Conservation (phyloP, 2,329 filamentous ascomycete species). For the Aureobasidium sp. region DNA sequence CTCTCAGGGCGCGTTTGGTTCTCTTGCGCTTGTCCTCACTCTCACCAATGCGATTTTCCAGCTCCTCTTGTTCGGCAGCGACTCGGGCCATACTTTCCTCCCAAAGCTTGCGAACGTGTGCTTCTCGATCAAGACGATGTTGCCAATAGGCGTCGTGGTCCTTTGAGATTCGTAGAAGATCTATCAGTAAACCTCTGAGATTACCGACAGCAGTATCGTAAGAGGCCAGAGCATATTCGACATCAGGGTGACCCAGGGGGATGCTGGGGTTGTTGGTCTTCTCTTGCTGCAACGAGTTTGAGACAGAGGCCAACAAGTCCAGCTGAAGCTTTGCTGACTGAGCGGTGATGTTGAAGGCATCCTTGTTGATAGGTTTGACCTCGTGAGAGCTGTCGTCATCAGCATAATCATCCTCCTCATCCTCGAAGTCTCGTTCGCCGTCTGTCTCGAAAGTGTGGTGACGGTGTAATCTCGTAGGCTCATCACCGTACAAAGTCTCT, state of each 20-base stretch:
- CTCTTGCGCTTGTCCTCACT: conserved; percentile 83
- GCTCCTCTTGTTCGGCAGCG: conserved; percentile 85
- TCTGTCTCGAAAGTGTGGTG: not conserved
- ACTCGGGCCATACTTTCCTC: conserved; percentile 98
- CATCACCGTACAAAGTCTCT: conserved; percentile 38
- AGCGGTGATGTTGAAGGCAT: conserved; percentile 94
- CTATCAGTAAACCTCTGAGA: conserved; percentile 72
- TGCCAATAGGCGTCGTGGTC: conserved; percentile 98
- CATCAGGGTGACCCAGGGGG: conserved; percentile 65
- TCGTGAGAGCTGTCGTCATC: conserved; percentile 76
- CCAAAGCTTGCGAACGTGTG: conserved; percentile 90
- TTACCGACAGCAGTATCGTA: conserved; percentile 88
- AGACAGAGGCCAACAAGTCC: conserved; percentile 80
- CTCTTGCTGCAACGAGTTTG: conserved; percentile 69
- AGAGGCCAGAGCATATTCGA: conserved; percentile 68
- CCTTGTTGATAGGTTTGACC: conserved; percentile 65
- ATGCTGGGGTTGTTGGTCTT: conserved; percentile 60
- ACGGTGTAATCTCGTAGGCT: not conserved
- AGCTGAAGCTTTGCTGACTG: conserved; percentile 91
- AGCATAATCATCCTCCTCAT: conserved; percentile 60
- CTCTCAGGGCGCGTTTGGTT: conserved; percentile 81
- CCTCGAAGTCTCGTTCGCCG: conserved; percentile 52
- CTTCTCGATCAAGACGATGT: conserved; percentile 83
- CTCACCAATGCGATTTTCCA: conserved; percentile 80
- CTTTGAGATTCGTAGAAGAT: conserved; percentile 82